phyloP scores from a whole-genome alignment of 345 rosid species.

The Erucastrum elatum region DNA sequence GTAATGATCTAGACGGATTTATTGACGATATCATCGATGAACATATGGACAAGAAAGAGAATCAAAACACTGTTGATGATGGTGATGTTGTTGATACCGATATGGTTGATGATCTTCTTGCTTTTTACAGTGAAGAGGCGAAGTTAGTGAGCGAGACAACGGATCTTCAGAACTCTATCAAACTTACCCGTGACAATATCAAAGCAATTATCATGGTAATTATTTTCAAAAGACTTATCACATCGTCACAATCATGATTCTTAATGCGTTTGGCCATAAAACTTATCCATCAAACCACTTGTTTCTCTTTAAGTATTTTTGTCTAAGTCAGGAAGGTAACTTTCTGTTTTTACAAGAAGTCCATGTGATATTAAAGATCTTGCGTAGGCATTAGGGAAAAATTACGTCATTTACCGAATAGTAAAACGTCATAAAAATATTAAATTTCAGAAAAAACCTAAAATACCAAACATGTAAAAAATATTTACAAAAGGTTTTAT shows the following conservation, averaged over 20 bases:
- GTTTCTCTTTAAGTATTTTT: background rate
- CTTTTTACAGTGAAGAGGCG: conserved; percentile 69
- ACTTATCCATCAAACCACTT: conserved; percentile 7
- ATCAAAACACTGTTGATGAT: conserved; percentile 28
- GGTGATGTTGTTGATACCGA: conserved; percentile 48
- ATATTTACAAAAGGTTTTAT: background rate
- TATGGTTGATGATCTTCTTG: conserved; percentile 91
- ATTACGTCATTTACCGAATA: background rate
- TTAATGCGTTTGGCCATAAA: conserved; percentile 12
- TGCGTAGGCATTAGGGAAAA: conserved; percentile 7
- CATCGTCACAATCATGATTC: background rate
- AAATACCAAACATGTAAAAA: background rate
- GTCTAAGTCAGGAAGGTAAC: background rate
- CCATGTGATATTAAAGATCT: background rate
- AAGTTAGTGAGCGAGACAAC: conserved; percentile 56
- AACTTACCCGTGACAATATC: conserved; percentile 73
- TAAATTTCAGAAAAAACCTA: background rate
- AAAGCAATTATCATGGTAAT: conserved; percentile 95
- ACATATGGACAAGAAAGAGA: conserved; percentile 56
- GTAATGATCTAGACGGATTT: conserved; percentile 63
- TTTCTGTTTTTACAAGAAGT: background rate
- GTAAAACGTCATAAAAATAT: background rate
- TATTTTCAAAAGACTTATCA: background rate
- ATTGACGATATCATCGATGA: conserved; percentile 80
- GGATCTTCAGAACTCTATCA: conserved; percentile 68